Evolutionary conservation across 352 stramenopile genomes (phyloP), one percentile per base, ranked within the genome.

Genomic region (Globisporangium abappressorium): DNA sequence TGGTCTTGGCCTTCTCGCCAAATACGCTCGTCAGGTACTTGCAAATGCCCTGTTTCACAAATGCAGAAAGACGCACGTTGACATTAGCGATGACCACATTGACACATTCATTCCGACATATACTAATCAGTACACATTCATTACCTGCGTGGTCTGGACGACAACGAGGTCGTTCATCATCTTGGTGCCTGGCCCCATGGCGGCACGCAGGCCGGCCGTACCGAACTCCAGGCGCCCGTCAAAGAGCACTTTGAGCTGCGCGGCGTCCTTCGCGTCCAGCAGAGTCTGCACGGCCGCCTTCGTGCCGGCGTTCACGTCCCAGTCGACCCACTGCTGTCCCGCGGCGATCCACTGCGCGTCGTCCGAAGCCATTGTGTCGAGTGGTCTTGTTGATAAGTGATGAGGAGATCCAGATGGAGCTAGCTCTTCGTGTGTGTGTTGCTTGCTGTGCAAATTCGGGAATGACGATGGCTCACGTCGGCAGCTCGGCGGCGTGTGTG

Each of bases 161-260:
- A 98, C 80, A 24, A 98, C 90, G 41, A 98, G 78, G 63, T 98
- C 92, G 76, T 98, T 98, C 81, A 98, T 98, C 58, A 84, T 83
- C 36, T 78, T 82, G 9, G 90, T 89, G 14, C 94, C 94, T 0
- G 92, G 78, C 0, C 83, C 92, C 94, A 98, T 98, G 57, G 73
- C 78, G 22, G 85, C 94, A 54, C 94, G 82, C 20, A 98, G 82
- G 1, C 89, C 94, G 34, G 94, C 93, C 36, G 94, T 98, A 24
- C 94, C 94, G 76, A 98, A 98, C 61, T 90, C 84, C 26, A 98
- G 73, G 28, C 94, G 91, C 46, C 80, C 79, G 57, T 81, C 66
- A 62, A 98, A 94, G 62, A 97, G 77, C 54, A 80, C 65, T n/a
- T 73, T 73, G 41, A 98, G 70, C 53, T 75, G 71, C 15, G 70